These are phyloP conservation scores for Hemisphaericaspora xylofermentans DNA, from an alignment of 1,139 yeast species.

Conservation along the genomic window DNA sequence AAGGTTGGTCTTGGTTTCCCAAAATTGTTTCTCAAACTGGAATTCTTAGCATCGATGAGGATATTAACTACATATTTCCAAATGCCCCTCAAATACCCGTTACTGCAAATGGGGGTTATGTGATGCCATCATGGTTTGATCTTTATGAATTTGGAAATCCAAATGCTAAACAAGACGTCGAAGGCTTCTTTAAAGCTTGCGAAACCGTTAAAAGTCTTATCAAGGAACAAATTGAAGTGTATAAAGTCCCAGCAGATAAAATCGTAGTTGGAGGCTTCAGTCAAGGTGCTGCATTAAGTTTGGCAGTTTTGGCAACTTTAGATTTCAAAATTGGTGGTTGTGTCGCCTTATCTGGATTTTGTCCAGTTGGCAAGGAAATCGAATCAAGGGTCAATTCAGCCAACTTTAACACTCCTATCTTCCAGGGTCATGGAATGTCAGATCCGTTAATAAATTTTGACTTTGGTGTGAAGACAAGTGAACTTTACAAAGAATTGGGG, in stretches of 20 bases:
- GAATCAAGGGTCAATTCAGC: slow-evolving; percentile 21
- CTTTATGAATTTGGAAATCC: slow-evolving; percentile 55
- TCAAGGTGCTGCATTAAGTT: slow-evolving; percentile 85
- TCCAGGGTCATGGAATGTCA: slow-evolving; percentile 82
- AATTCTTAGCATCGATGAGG: slow-evolving; percentile 48
- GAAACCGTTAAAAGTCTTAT: slow-evolving; percentile 53
- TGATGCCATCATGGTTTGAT: slow-evolving; percentile 90
- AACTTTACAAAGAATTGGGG: slow-evolving; percentile 50
- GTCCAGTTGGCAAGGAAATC: slow-evolving; percentile 51
- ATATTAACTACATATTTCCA: slow-evolving; percentile 81
- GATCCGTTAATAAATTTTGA: slow-evolving; percentile 64
- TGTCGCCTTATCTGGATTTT: slow-evolving; percentile 75
- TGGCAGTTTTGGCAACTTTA: slow-evolving; percentile 49
- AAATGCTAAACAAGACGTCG: slow-evolving; percentile 53
- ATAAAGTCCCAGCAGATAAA: slow-evolving; percentile 66
- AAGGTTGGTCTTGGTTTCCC: slow-evolving; percentile 84
- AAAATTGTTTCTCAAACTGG: slow-evolving; percentile 44
- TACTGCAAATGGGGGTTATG: slow-evolving; percentile 62
- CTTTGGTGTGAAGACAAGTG: slow-evolving; percentile 49
- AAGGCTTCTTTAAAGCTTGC: slow-evolving; percentile 62
- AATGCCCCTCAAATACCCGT: slow-evolving; percentile 78
- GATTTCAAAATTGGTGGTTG: slow-evolving; percentile 76
- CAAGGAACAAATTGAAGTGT: slow-evolving; percentile 55
- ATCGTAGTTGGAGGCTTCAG: slow-evolving; percentile 91
- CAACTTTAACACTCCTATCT: slow-evolving; percentile 70